Percentiles rank a stretch among this genome's conserved stretches.
Conservation (phyloP, 768 basidiomycete species). For the Lyophyllum shimeji region DNA sequence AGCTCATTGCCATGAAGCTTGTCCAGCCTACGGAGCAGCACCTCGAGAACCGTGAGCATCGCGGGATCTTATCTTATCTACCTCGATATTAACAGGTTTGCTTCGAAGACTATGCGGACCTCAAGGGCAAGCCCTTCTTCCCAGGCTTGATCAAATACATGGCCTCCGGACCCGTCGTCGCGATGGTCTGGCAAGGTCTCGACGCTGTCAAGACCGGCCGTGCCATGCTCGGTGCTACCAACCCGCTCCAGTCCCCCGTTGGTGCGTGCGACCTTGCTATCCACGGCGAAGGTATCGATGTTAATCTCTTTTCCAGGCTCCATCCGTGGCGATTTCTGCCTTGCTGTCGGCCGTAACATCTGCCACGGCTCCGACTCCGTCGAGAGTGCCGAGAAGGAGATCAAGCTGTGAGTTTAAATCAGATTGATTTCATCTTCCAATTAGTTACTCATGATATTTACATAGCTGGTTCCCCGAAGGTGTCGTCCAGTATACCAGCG, state of each 20-base stretch:
- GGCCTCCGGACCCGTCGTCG: slow-evolving; percentile 93
- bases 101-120: slow-evolving; percentile 87
- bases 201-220: slow-evolving; percentile 95
- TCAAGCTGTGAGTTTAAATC: slow-evolving; percentile 65
- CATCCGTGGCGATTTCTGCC: slow-evolving; percentile 94
- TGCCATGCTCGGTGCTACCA: slow-evolving; percentile 93
- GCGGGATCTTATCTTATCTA: slow-evolving; percentile 13
- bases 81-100: slow-evolving; percentile 10
- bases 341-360: slow-evolving; percentile 94
- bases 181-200: slow-evolving; percentile 94
- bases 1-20: slow-evolving; percentile 94
- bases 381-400: slow-evolving; percentile 92
- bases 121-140: slow-evolving; percentile 94
- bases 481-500: slow-evolving; percentile 65
- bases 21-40: slow-evolving; percentile 76
- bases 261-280: slow-evolving; percentile 47
- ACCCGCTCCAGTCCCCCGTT: slow-evolving; percentile 87
- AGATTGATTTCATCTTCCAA: not conserved
- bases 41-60: slow-evolving; percentile 80
- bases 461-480: slow-evolving; percentile 92
- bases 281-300: not conserved
- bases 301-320: slow-evolving; percentile 54
- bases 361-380: slow-evolving; percentile 91
- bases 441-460: slow-evolving; percentile 8
- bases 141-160: slow-evolving; percentile 95